phyloP scores from a whole-genome alignment of 139 green algal species.

The Asterochloris erici region DNA sequence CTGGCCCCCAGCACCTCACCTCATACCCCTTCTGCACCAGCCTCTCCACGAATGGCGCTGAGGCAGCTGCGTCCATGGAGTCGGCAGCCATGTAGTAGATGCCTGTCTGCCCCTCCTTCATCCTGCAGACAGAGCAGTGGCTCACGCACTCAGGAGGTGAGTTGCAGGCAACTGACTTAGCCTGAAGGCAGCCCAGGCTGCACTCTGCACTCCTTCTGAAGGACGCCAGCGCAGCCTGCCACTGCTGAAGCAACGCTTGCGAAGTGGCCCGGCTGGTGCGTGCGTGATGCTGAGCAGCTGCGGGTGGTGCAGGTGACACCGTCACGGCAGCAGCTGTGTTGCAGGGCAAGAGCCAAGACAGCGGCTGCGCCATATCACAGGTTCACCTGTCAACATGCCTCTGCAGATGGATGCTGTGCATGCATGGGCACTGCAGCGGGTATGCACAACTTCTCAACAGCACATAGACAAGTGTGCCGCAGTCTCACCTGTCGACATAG shows the following conservation, averaged over 20 bases:
- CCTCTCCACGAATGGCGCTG: slow-evolving; percentile 85
- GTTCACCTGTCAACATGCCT: neutral
- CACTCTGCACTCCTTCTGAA: no score
- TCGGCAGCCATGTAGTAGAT: slow-evolving; percentile 95
- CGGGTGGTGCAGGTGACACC: no score
- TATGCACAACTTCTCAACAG: neutral
- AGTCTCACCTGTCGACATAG: slow-evolving; percentile 63
- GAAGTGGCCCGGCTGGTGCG: no score
- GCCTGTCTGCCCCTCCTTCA: slow-evolving; percentile 88
- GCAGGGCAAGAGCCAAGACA: neutral
- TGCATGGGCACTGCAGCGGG: no score
- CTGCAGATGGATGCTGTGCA: neutral
- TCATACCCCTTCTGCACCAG: slow-evolving; percentile 80
- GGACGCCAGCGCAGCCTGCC: no score
- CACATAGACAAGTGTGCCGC: neutral
- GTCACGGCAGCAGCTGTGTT: no score
- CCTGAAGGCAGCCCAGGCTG: no score
- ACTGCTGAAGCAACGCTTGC: no score
- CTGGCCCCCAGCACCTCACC: slow-evolving; percentile 20
- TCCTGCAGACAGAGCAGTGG: slow-evolving; percentile 25
- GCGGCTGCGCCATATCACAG: neutral
- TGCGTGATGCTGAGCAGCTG: no score
- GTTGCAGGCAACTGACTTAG: no score
- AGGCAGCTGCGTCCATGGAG: slow-evolving; percentile 46
- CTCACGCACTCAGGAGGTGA: no score